A percentile compares a stretch with the other conserved stretches of the same genome.
phyloP scores from a whole-genome alignment of 2,329 filamentous ascomycete genomes.

The Metarhizium guizhouense region DNA sequence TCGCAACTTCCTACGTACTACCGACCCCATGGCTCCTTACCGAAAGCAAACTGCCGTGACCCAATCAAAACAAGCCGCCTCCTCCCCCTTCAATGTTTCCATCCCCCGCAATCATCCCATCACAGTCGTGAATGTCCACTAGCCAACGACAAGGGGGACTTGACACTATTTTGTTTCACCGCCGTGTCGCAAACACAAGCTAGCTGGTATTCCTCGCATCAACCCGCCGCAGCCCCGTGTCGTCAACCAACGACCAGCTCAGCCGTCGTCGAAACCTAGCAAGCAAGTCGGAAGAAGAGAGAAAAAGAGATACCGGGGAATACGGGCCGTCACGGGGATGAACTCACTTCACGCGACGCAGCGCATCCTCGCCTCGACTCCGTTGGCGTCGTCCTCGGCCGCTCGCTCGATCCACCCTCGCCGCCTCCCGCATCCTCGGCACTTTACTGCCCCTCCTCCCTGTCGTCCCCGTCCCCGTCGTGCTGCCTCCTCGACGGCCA shows the following conservation, averaged over 20 bases:
- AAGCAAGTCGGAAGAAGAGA: too few species aligned
- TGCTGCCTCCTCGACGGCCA: not conserved
- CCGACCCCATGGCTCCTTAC: too few species aligned
- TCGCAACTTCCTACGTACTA: too few species aligned
- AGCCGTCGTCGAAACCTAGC: too few species aligned
- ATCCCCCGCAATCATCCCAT: not conserved
- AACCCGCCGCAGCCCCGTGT: too few species aligned
- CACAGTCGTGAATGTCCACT: not conserved
- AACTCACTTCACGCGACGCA: not conserved
- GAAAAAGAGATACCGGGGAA: too few species aligned
- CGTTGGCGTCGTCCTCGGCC: not conserved
- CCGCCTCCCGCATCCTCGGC: not conserved
- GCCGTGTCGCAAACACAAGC: not conserved
- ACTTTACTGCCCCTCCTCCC: not conserved
- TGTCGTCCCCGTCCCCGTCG: not conserved
- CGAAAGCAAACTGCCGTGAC: too few species aligned
- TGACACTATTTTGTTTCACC: not conserved
- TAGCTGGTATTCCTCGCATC: not conserved
- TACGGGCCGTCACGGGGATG: not conserved
- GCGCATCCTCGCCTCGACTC: not conserved
- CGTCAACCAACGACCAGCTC: too few species aligned
- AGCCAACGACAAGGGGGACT: not conserved
- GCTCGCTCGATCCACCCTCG: not conserved
- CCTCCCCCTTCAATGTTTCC: too few species aligned
- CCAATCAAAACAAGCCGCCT: too few species aligned